Conservation (phyloP, 202 grass and related monocot genomes). For the Zoysia matrella region DNA sequence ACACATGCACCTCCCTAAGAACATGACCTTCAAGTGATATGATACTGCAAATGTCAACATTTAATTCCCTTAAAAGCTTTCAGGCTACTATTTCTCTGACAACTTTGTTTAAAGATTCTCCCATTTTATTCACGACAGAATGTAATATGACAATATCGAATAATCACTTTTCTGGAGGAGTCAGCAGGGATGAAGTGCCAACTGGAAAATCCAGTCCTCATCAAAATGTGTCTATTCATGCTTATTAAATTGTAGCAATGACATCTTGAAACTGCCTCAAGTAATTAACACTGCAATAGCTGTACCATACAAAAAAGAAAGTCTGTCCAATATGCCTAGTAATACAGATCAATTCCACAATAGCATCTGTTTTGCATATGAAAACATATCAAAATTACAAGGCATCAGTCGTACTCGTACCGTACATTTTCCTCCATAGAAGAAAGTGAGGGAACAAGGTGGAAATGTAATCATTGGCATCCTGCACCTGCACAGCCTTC, state of each 20-base stretch:
- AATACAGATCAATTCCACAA: background rate
- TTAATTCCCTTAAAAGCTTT: background rate
- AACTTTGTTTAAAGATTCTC: background rate
- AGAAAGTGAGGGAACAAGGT: constrained; percentile 66
- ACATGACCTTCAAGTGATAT: background rate
- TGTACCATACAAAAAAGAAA: background rate
- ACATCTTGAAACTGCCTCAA: background rate
- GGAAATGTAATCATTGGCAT: constrained; percentile 47
- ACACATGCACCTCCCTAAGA: background rate
- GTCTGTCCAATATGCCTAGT: background rate
- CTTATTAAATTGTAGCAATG: background rate
- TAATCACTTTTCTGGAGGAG: background rate
- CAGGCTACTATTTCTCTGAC: background rate
- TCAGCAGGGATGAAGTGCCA: background rate
- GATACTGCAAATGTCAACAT: background rate
- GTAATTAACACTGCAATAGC: background rate
- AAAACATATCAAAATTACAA: background rate
- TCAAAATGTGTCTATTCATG: background rate
- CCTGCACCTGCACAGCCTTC: constrained; percentile 31
- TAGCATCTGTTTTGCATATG: background rate
- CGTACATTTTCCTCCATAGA: constrained; percentile 68
- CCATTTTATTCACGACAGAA: no score
- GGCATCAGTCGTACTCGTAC: constrained; percentile 51
- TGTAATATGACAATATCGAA: background rate
- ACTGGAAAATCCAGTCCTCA: background rate